Conservation (phyloP, 2,329 filamentous ascomycete species). For the Talaromyces atroroseus region DNA sequence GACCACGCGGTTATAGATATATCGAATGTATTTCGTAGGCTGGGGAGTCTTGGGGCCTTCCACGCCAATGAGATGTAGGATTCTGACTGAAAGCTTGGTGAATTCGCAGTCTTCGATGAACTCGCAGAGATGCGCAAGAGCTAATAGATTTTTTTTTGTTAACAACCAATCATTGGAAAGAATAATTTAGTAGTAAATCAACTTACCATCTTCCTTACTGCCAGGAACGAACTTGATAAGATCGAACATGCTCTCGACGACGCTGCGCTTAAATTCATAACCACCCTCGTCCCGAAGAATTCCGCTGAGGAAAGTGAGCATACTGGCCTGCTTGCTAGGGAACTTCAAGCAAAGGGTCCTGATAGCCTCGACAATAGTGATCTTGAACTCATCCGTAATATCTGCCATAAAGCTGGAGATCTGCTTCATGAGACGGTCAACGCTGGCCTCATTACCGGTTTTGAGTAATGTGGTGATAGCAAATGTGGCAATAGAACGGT, state of each 20-base stretch:
- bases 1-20: constrained; percentile 98
- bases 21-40: constrained; percentile 97
- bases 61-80: constrained; percentile 85
- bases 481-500: constrained; percentile 95
- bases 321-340: constrained; percentile 93
- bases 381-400: constrained; percentile 99
- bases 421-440: constrained; percentile 97
- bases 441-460: constrained; percentile 95
- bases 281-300: constrained; percentile 94
- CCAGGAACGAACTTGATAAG: constrained; percentile 98
- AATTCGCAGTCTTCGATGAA: constrained; percentile 99
- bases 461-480: constrained; percentile 97
- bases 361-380: constrained; percentile 98
- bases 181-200: background rate
- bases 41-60: constrained; percentile 94
- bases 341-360: constrained; percentile 96
- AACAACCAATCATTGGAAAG: background rate
- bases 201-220: constrained; percentile 58
- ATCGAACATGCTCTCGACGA: constrained; percentile 99
- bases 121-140: constrained; percentile 91
- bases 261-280: constrained; percentile 95
- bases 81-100: constrained; percentile 92
- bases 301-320: constrained; percentile 96
- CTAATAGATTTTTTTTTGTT: constrained; percentile 33
- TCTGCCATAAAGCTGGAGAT: constrained; percentile 98